Percentiles rank a stretch among this genome's conserved stretches.
These are phyloP conservation scores for Antitrichia curtipendula DNA, from an alignment of 225 moss, liverwort and hornwort species.

Conservation along the genomic window DNA sequence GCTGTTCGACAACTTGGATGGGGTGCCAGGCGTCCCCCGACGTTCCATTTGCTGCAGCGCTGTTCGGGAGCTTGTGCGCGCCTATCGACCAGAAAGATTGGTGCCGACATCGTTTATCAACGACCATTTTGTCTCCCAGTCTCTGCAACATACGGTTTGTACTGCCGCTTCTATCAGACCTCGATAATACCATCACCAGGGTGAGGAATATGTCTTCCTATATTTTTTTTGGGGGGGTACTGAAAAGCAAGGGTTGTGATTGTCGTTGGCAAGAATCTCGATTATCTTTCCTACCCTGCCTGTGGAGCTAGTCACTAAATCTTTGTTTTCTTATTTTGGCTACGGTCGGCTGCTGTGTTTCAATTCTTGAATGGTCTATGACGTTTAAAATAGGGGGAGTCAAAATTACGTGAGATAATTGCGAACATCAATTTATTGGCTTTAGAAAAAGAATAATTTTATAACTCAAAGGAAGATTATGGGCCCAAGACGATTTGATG, in stretches of 20 bases:
- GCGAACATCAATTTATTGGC: neutral
- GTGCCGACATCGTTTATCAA: constrained; percentile 41
- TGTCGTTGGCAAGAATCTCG: neutral
- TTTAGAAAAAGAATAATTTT: neutral
- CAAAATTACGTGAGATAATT: neutral
- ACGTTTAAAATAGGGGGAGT: too few species aligned
- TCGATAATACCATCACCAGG: neutral
- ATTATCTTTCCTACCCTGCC: neutral
- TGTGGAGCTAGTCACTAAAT: neutral
- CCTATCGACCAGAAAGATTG: constrained; percentile 51
- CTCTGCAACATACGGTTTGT: neutral
- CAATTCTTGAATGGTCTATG: neutral
- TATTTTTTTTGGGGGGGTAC: too few species aligned
- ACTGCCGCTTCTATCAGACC: neutral
- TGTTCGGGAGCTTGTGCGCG: constrained; percentile 48
- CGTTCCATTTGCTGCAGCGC: constrained; percentile 51
- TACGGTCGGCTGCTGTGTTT: neutral
- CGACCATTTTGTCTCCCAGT: constrained; percentile 5
- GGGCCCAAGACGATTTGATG: neutral
- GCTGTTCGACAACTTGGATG: constrained; percentile 43
- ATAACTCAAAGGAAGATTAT: neutral
- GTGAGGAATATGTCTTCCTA: neutral
- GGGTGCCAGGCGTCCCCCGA: constrained; percentile 2
- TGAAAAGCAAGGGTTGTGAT: neutral
- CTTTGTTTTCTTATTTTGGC: neutral